A percentile compares a stretch with the other conserved stretches of the same genome.
These are phyloP conservation scores for Monosporascus sp. DNA, from an alignment of 2,329 filamentous ascomycete species.

Conservation along the genomic window DNA sequence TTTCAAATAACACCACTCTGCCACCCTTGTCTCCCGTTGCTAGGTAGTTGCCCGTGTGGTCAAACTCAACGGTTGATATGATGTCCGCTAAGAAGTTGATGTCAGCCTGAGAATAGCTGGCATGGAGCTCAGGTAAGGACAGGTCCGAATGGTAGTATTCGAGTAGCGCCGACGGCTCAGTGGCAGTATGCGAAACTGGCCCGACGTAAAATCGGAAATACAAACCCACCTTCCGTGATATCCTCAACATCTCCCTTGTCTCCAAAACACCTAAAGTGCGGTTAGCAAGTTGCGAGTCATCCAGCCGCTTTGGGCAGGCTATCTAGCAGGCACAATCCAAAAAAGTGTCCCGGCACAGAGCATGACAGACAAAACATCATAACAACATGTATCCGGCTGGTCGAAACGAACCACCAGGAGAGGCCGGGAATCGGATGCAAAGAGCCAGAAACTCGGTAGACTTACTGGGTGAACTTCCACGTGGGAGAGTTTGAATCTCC, in stretches of 20 bases:
- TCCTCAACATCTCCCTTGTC: constrained; percentile 99
- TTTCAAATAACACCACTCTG: constrained; percentile 78
- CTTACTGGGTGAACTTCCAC: constrained; percentile 99
- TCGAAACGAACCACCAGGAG: background rate
- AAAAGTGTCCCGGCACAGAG: no score
- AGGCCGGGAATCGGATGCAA: constrained; percentile 19
- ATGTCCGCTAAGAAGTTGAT: constrained; percentile 62
- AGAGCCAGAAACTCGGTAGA: constrained; percentile 14
- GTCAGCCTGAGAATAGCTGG: constrained; percentile 12
- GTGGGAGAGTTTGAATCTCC: constrained; percentile 89
- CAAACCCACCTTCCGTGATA: constrained; percentile 79
- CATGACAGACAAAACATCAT: no score
- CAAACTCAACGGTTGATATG: constrained; percentile 87
- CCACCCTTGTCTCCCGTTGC: constrained; percentile 88
- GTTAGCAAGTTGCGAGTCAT: background rate
- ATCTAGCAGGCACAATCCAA: no score
- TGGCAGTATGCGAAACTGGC: background rate
- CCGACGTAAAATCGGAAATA: background rate
- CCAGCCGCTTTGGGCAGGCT: background rate
- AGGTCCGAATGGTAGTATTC: background rate
- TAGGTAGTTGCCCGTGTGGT: constrained; percentile 84
- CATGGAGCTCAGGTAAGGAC: background rate
- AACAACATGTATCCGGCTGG: background rate
- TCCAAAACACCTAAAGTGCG: constrained; percentile 76
- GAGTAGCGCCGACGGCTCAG: background rate